Conservation (phyloP, 2,329 filamentous ascomycete genomes). For the Aspergillus sp. region DNA sequence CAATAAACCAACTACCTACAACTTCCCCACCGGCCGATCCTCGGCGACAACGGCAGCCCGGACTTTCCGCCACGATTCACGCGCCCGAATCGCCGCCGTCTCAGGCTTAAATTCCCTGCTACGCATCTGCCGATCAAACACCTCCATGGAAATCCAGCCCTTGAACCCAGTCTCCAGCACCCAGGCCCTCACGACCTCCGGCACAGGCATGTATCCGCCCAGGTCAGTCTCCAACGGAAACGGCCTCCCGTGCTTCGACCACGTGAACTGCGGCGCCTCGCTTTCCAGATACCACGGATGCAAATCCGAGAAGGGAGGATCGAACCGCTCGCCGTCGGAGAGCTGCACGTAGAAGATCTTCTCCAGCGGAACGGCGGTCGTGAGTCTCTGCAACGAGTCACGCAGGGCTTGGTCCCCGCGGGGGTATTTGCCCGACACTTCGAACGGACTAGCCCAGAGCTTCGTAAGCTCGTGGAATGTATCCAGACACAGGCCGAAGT, state of each 20-base stretch:
- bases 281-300: conserved; percentile 32
- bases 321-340: conserved; percentile 35
- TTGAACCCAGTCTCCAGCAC: conserved; percentile 27
- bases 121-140: conserved; percentile 32
- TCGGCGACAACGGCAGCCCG: conserved; percentile 1
- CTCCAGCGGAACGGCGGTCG: conserved; percentile 21
- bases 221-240: conserved; percentile 31
- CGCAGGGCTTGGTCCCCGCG: conserved; percentile 18
- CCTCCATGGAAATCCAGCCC: conserved; percentile 36
- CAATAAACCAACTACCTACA: not conserved
- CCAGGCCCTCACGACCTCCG: conserved; percentile 28
- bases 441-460: conserved; percentile 33
- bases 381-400: conserved; percentile 24
- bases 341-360: conserved; percentile 39
- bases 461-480: conserved; percentile 35
- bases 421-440: conserved; percentile 24
- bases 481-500: conserved; percentile 41
- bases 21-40: not conserved
- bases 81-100: conserved; percentile 18
- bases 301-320: conserved; percentile 28
- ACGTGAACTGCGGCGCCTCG: conserved; percentile 29
- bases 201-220: conserved; percentile 29
- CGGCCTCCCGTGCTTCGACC: conserved; percentile 30
- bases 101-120: conserved; percentile 13
- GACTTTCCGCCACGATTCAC: conserved; percentile 21